Base-by-base conservation (phyloP, 129 eudicot species). In the Kitagawia praeruptora region DNA sequence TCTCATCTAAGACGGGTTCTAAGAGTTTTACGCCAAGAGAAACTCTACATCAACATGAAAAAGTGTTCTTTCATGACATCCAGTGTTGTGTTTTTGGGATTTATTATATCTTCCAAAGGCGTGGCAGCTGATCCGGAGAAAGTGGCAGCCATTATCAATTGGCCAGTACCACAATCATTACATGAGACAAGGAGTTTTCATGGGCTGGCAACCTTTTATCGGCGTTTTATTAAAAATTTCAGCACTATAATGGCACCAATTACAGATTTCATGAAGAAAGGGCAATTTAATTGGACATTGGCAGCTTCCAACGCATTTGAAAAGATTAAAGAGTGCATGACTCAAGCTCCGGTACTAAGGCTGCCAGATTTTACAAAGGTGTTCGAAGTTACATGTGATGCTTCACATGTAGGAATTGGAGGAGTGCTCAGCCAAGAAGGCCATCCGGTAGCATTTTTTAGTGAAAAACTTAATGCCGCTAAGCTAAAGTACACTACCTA, bases 221-320 rank as follows among this genome's bases (percentile, higher is more conserved):
- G 63, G 18, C 23, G 74, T 0, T 82, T 82, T 77, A 40, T 82
- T 0, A 37, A n/a, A 2, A 16, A 82, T n/a, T 82, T 82, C 15
- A 82, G 85, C 18, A 66, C 61, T 19, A n/a, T 82, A 19, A 61
- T 41, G 31, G 76, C 81, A 1, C 81, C 78, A 5, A 16, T 82
- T 11, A 73, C 80, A 25, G 19, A 66, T 25, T 66, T 19, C 3
- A 25, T 66, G 40, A 66, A 66, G 71, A 66, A 28, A 28, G n/a
- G 54, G 12, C 25, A 45, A 0, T 72, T 82, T 28, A 8, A 1
- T 0, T 83, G 77, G 82, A 74, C 11, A 0, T 5, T 4, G 25
- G 78, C 53, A 23, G 15, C 74, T 27, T 0, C 56, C 21, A 42
- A 7, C 0, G 10, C 63, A 12, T 74, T 83, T 64, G 51, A 11